phyloP scores from a whole-genome alignment of 1,284 basidiomycete genomes.

The Taiwanofungus camphoratus region DNA sequence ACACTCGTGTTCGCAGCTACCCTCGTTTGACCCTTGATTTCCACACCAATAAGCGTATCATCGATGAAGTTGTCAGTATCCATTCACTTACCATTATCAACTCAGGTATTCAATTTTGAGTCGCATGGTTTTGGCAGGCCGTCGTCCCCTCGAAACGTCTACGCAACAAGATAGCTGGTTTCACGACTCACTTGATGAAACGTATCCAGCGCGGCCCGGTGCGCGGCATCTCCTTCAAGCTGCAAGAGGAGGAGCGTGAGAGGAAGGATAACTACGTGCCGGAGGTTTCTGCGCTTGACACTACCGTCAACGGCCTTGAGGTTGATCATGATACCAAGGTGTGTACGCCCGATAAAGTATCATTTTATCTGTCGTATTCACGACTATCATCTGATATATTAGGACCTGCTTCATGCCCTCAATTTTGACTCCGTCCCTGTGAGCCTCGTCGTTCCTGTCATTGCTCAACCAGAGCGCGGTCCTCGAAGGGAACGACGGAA shows the following conservation, averaged over 20 bases:
- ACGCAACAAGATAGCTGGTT: conserved; percentile 99
- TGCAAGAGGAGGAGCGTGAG: conserved; percentile 99
- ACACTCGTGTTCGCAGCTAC: conserved; percentile 54
- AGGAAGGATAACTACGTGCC: conserved; percentile 99
- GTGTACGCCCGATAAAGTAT: conserved; percentile 25
- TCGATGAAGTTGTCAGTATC: conserved; percentile 91
- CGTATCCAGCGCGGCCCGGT: conserved; percentile 99
- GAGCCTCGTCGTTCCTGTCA: conserved; percentile 61
- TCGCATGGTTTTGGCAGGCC: conserved; percentile 47
- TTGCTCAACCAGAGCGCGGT: conserved; percentile 68
- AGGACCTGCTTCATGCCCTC: conserved; percentile 84
- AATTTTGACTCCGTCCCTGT: conserved; percentile 89
- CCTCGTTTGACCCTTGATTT: conserved; percentile 95
- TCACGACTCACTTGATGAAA: conserved; percentile 99
- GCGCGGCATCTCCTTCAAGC: conserved; percentile 99
- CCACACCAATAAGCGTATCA: conserved; percentile 99
- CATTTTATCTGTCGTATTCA: neutral
- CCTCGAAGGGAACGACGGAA: conserved; percentile 71
- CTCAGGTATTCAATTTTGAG: neutral
- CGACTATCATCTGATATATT: conserved; percentile 1
- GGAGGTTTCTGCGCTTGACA: conserved; percentile 92
- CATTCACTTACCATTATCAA: neutral
- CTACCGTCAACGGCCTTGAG: conserved; percentile 67
- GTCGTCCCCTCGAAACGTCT: conserved; percentile 98
- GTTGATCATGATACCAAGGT: conserved; percentile 92